Base-by-base conservation (phyloP, 306 rosid genomes). In the Inga laurina region DNA sequence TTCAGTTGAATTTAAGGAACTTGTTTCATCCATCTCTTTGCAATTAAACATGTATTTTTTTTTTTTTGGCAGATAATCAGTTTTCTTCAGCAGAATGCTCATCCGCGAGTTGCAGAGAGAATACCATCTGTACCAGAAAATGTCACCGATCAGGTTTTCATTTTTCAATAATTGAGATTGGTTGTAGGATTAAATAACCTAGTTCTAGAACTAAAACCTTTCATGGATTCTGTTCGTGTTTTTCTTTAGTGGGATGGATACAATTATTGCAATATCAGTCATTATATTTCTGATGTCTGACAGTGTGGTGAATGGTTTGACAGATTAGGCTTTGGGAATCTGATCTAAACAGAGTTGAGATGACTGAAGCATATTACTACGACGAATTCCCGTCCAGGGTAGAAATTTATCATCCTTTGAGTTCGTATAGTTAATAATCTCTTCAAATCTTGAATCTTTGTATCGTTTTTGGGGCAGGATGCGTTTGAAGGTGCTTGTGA, bases 321-420 rank as follows among this genome's bases (percentile, higher is more conserved):
- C 97, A 96, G 99, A 92, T 96, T 73, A 86, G 97, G 83, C 84
- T 94, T 72, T 94, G 99, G 99, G 99, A 94, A 85, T 85, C 97
- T 62, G 99, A 96, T 90, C 87, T 92, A 70, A 96, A 92, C 68
- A 91, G 99, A 85, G 94, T 96, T 70, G 98, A 94, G 88, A 90
- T 85, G 91, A 89, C 85, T 56, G 89, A 85, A 8, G 87, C 98
- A 61, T 86, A 90, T 84, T 84, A 85, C 66, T 96, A 96, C 11
- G 98, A 94, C 5, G 98, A 92, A 73, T 96, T 96, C 74, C 99
- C 99, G 68, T 90, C 97, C 10, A 89, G 91, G 93, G 99, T 94
- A 86, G 74, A 68, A 73, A 83, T 85, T 27, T 78, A 41, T 35
- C 77, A 78, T 80, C 64, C 35, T 65, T 32, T 5, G 56, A 18